Conservation (phyloP, 768 basidiomycete genomes). For the Lactifluus echinatus region DNA sequence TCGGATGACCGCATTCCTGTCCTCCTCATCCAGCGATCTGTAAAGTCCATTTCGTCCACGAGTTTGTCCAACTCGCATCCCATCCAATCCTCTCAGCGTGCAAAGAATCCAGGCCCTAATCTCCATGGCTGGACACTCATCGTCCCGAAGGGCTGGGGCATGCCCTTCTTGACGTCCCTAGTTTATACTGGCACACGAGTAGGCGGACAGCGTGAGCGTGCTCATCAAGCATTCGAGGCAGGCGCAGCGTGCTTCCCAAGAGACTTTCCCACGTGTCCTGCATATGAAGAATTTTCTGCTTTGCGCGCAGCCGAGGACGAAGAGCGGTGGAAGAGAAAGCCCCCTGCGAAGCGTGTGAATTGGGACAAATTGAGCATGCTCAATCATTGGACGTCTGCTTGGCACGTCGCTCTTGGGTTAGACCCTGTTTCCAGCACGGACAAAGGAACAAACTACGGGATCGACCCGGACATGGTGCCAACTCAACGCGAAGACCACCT, state of each 20-base stretch:
- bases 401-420: constrained; percentile 61
- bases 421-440: constrained; percentile 3
- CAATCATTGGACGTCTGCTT: constrained; percentile 73
- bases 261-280: constrained; percentile 57
- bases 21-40: constrained; percentile 71
- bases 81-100: not conserved
- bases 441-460: not conserved
- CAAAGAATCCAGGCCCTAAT: constrained; percentile 17
- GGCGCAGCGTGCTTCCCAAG: constrained; percentile 69
- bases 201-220: constrained; percentile 76
- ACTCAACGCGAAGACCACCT: constrained; percentile 45
- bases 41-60: constrained; percentile 33
- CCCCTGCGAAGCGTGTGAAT: constrained; percentile 80
- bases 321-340: constrained; percentile 65
- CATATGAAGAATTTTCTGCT: constrained; percentile 44
- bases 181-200: constrained; percentile 76
- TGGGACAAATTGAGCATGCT: constrained; percentile 53
- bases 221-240: constrained; percentile 76
- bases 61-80: constrained; percentile 18
- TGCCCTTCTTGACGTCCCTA: constrained; percentile 82
- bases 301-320: constrained; percentile 46
- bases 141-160: constrained; percentile 82
- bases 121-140: constrained; percentile 86
- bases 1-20: constrained; percentile 82
- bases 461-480: constrained; percentile 35